These are phyloP conservation scores for Zygnema cylindricum DNA, from an alignment of 139 green algal genomes.

Conservation along the genomic window DNA sequence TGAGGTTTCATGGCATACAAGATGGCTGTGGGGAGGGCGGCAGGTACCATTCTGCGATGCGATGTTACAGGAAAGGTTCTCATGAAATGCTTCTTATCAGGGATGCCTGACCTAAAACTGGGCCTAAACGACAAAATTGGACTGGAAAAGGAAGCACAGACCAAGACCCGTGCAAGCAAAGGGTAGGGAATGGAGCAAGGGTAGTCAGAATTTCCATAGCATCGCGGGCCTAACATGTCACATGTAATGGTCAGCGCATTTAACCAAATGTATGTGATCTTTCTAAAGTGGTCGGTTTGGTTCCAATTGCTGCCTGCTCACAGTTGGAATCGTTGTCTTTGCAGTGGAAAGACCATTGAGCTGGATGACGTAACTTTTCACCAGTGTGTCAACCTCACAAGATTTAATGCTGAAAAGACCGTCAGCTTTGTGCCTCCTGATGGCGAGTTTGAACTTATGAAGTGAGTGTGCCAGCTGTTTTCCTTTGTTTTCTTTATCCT, in stretches of 20 bases:
- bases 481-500: no score
- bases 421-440: slow-evolving; percentile 93
- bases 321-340: no score
- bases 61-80: slow-evolving; percentile 86
- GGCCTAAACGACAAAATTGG: slow-evolving; percentile 89
- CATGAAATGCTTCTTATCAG: slow-evolving; percentile 91
- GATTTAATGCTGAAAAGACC: slow-evolving; percentile 78
- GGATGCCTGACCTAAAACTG: slow-evolving; percentile 94
- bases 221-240: no score
- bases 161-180: slow-evolving; percentile 3
- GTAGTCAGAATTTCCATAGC: no score
- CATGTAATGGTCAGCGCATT: no score
- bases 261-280: no score
- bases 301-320: no score
- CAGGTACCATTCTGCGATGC: slow-evolving; percentile 78
- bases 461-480: slow-evolving; percentile 57
- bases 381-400: slow-evolving; percentile 92
- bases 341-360: slow-evolving; percentile 64
- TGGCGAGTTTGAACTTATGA: slow-evolving; percentile 97
- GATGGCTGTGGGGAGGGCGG: no score
- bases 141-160: slow-evolving; percentile 61
- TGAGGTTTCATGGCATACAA: no score
- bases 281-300: no score
- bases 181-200: no score
- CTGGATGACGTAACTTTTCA: slow-evolving; percentile 91